phyloP scores from a whole-genome alignment of 805 yeast genomes.

The Candida dendrica region DNA sequence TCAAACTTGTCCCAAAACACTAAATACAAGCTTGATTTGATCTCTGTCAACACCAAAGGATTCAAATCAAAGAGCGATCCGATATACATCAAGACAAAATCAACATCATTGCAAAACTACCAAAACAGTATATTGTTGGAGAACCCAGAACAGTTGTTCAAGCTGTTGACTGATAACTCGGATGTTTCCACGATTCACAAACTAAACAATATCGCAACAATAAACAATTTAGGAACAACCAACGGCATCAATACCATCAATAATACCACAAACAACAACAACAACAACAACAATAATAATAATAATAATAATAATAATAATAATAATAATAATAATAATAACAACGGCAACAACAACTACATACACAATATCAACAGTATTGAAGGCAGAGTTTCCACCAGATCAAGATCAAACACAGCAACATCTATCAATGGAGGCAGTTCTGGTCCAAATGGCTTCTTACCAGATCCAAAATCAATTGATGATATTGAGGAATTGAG shows the following conservation, averaged over 20 bases:
- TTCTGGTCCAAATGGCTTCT: background rate
- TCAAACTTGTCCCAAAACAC: slow-evolving; percentile 26
- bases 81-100: slow-evolving; percentile 32
- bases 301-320: too few relatives aligned
- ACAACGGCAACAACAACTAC: too few relatives aligned
- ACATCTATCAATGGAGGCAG: slow-evolving; percentile 9
- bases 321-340: background rate
- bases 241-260: too few relatives aligned
- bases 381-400: slow-evolving; percentile 12
- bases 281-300: too few relatives aligned
- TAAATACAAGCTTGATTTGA: slow-evolving; percentile 36
- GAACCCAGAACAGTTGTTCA: slow-evolving; percentile 31
- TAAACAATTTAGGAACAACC: too few relatives aligned
- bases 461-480: slow-evolving; percentile 17
- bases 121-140: slow-evolving; percentile 20
- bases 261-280: too few relatives aligned
- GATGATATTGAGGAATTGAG: slow-evolving; percentile 36
- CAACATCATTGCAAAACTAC: slow-evolving; percentile 14
- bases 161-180: slow-evolving; percentile 25
- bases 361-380: slow-evolving; percentile 10
- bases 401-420: slow-evolving; percentile 30
- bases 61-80: slow-evolving; percentile 35
- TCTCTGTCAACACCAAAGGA: slow-evolving; percentile 31
- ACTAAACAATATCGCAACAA: slow-evolving; percentile 3
- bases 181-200: slow-evolving; percentile 24